Base-by-base conservation (phyloP, 176 grass and related monocot genomes). In the Rhynchospora pubera region DNA sequence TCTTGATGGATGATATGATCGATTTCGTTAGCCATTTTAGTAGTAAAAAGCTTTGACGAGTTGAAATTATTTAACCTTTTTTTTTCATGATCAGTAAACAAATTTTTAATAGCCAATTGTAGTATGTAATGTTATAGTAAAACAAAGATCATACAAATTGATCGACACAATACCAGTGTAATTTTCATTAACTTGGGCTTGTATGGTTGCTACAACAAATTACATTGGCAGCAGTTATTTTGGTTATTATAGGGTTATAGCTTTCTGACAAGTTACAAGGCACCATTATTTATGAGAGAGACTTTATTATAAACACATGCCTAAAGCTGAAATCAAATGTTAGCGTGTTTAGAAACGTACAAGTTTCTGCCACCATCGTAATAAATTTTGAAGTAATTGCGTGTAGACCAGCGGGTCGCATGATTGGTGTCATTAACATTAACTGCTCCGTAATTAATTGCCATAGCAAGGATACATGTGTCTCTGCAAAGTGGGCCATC, bases 361-460 rank as follows among this genome's bases (percentile, higher is more conserved):
- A 52, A 52, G 46, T 28, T 52, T 74, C 21, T 52, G 13, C 22
- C 21, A 74, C 46, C 46, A 26, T 10, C 15, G 44, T 12, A 74
- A 74, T 77, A 30, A 77, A 77, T 77, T 32, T 55, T 53, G 48
- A 53, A 30, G 53, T 56, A 10, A 77, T 30, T 12, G 50, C 9
- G 72, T 10, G 72, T 32, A 74, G 19, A 48, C 44, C 12, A 76
- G 3, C 50, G 46, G 46, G 72, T 56, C 23, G 24, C 14, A 76
- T 76, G 48, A 76, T 76, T 76, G 48, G 48, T 53, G 48, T 56
- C 72, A 76, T 76, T 55, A 76, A 56, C 72, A 76, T 76, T 55
- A 76, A 76, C 47, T 76, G 72, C 12, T 23, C 24, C 4, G 24
- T 11, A 66, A 39, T 9, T 11, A 66, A 39, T 9, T 44, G 65